phyloP scores from a whole-genome alignment of 208 protist genomes.

The Trypanosoma caninum region DNA sequence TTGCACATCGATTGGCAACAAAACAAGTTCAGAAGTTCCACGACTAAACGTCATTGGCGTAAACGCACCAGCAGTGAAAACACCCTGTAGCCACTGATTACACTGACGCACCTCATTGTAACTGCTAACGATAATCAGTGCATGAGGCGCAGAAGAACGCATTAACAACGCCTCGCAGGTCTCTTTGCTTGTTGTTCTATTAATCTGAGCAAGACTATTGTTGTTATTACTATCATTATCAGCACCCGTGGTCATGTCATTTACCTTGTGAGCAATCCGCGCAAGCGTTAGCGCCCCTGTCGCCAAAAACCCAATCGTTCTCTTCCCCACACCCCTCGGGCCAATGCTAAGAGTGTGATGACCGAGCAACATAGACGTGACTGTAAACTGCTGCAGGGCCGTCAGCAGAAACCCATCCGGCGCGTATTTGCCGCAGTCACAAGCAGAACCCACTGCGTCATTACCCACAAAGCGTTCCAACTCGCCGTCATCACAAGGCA shows the following conservation, averaged over 20 bases:
- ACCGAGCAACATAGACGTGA: slow-evolving; percentile 61
- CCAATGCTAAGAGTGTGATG: slow-evolving; percentile 61
- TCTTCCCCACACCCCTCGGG: slow-evolving; percentile 53
- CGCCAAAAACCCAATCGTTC: slow-evolving; percentile 44
- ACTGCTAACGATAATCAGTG: slow-evolving; percentile 44
- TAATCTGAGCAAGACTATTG: background rate
- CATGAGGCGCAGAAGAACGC: slow-evolving; percentile 23
- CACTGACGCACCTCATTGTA: slow-evolving; percentile 36
- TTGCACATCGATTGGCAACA: slow-evolving; percentile 10
- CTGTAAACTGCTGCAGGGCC: slow-evolving; percentile 45
- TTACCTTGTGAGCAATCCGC: background rate
- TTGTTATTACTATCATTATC: background rate
- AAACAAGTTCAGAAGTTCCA: slow-evolving; percentile 24
- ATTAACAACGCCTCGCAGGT: background rate
- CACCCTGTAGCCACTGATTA: slow-evolving; percentile 37
- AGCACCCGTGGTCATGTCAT: background rate
- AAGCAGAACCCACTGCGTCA: no score
- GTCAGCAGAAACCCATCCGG: no score
- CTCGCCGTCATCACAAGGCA: background rate
- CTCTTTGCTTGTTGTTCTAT: background rate
- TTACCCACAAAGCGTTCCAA: no score
- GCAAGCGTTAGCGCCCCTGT: slow-evolving; percentile 16
- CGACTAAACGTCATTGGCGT: slow-evolving; percentile 34
- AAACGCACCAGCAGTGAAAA: slow-evolving; percentile 67
- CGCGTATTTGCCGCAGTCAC: no score